A percentile compares a stretch with the other conserved stretches of the same genome.
Evolutionary conservation across 139 green algal genomes (phyloP).

Genomic region (Micractinium sp.): DNA sequence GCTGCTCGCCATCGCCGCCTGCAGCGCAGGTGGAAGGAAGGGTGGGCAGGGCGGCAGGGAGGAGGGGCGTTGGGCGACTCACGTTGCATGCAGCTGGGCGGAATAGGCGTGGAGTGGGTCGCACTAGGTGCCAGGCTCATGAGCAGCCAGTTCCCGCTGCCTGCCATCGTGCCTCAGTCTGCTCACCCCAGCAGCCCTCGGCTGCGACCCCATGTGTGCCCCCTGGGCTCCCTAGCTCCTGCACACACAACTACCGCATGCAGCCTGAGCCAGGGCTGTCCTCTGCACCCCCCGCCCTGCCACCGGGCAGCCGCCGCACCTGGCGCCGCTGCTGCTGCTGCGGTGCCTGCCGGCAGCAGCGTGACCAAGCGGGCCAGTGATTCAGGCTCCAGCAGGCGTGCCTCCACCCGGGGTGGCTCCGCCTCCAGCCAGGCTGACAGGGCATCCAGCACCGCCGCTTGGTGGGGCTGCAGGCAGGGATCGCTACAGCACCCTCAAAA

Average conservation of each 20-base stretch:
- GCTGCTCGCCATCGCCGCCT: conserved; percentile 41
- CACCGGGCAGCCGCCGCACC: background rate
- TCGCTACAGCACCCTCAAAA: no score
- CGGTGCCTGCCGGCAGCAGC: conserved; percentile 49
- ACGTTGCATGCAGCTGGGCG: no score
- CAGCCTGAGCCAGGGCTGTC: background rate
- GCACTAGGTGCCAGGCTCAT: background rate
- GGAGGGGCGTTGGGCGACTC: no score
- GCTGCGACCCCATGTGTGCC: background rate
- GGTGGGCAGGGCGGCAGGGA: background rate
- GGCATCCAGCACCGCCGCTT: conserved; percentile 68
- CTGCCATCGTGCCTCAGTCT: background rate
- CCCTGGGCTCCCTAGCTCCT: background rate
- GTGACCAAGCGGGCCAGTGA: conserved; percentile 62
- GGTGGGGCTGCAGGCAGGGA: conserved; percentile 36
- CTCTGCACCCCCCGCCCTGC: background rate
- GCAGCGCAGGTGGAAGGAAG: background rate
- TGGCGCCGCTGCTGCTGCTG: background rate
- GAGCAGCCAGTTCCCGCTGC: background rate
- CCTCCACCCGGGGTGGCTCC: conserved; percentile 63
- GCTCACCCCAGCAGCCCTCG: background rate
- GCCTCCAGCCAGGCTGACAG: conserved; percentile 74
- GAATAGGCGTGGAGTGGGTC: no score
- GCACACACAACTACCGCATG: background rate
- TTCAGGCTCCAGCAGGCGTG: conserved; percentile 58